A percentile compares a stretch with the other conserved stretches of the same genome.
These are phyloP conservation scores for Iodosphaeria phyllophila DNA, from an alignment of 2,329 filamentous ascomycete genomes.

Conservation along the genomic window DNA sequence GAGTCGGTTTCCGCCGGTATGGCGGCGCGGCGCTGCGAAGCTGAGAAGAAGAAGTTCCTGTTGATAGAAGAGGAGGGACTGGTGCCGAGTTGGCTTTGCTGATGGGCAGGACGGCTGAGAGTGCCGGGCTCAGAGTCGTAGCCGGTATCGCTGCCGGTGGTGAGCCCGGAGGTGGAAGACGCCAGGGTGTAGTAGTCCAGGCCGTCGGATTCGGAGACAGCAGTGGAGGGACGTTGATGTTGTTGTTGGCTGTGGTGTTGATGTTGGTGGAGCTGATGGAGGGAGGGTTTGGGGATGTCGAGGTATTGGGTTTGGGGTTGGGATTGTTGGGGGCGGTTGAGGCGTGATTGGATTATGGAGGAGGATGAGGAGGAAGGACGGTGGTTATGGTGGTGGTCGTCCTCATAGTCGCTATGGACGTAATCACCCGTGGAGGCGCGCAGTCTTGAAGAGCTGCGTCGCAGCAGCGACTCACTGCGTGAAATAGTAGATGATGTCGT, in stretches of 20 bases:
- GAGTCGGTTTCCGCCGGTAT: neutral
- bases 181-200: constrained; percentile 8
- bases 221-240: constrained; percentile 1
- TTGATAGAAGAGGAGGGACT: neutral
- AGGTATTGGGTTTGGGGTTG: neutral
- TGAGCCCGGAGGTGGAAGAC: too few species aligned
- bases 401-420: too few species aligned
- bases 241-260: constrained; percentile 1
- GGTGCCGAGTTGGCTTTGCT: constrained; percentile 1
- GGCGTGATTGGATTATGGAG: constrained; percentile 1
- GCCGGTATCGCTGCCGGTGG: too few species aligned
- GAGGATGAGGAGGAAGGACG: constrained; percentile 1
- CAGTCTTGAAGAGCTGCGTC: too few species aligned
- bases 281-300: neutral
- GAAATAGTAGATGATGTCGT: neutral
- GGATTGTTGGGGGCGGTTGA: constrained; percentile 7
- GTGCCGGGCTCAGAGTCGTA: constrained; percentile 15
- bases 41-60: constrained; percentile 1
- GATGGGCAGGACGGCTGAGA: constrained; percentile 6
- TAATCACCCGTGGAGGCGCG: too few species aligned
- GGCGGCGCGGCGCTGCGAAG: neutral
- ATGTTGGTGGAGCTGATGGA: neutral
- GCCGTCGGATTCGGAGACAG: constrained; percentile 8
- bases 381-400: too few species aligned
- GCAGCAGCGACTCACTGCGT: neutral